Percentiles rank a stretch among this genome's conserved stretches.
phyloP scores from a whole-genome alignment of 129 eudicot species.

The Mikania micrantha region DNA sequence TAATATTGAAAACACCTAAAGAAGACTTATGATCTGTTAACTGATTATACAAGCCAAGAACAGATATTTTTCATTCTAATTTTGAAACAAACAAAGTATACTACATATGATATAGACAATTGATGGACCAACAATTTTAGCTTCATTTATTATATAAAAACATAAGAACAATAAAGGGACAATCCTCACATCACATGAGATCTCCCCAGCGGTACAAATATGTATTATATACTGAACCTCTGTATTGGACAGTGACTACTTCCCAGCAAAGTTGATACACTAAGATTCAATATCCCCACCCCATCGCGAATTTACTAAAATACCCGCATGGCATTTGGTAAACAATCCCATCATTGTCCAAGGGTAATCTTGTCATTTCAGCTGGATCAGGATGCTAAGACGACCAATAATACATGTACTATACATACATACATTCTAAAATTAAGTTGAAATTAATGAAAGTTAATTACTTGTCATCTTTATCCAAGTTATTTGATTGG shows the following conservation, averaged over 20 bases:
- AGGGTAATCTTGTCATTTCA: conserved; percentile 20
- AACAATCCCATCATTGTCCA: conserved; percentile 2
- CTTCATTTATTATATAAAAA: conserved; percentile 33
- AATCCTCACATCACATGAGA: conserved; percentile 20
- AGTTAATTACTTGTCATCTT: conserved; percentile 20
- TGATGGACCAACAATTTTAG: conserved; percentile 18
- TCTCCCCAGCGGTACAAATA: neutral
- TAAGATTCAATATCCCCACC: conserved; percentile 34
- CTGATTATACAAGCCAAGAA: too few species aligned
- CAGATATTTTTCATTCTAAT: too few species aligned
- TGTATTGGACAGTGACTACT: conserved; percentile 26
- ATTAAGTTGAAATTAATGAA: neutral
- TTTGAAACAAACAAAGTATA: neutral
- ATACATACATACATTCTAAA: conserved; percentile 3
- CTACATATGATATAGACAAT: conserved; percentile 16
- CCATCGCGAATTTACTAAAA: conserved; percentile 16
- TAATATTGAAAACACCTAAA: too few species aligned
- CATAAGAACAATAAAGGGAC: conserved; percentile 21
- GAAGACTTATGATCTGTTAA: too few species aligned
- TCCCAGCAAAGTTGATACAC: conserved; percentile 30
- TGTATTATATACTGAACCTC: conserved; percentile 9
- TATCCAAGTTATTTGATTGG: conserved; percentile 31
- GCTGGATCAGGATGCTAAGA: neutral
- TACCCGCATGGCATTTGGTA: conserved; percentile 17
- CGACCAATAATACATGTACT: conserved; percentile 13